These are phyloP conservation scores for Calonectria hawksworthii DNA, from an alignment of 2,329 filamentous ascomycete species.

Conservation along the genomic window DNA sequence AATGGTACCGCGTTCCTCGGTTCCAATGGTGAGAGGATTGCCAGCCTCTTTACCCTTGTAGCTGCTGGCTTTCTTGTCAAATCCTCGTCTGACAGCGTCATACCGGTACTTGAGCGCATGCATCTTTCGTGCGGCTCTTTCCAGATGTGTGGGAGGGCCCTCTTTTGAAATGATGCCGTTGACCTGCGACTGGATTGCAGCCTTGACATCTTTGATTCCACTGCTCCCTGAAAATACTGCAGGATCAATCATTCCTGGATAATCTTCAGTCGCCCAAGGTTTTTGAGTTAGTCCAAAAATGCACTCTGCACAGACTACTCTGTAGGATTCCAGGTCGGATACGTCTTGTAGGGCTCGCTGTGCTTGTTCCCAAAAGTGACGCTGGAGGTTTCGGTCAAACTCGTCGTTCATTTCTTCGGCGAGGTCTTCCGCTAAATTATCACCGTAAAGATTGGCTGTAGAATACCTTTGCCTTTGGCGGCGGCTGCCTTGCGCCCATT, in stretches of 20 bases:
- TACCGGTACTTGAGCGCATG: constrained; percentile 45
- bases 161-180: constrained; percentile 40
- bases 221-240: constrained; percentile 20
- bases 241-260: not conserved
- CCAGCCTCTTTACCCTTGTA: constrained; percentile 9
- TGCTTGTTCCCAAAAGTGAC: constrained; percentile 54
- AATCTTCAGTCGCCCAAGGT: constrained; percentile 39
- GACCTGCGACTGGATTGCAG: constrained; percentile 25
- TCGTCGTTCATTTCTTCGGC: constrained; percentile 46
- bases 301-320: constrained; percentile 54
- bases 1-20: constrained; percentile 58
- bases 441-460: not conserved
- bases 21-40: constrained; percentile 16
- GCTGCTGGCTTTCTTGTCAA: constrained; percentile 11
- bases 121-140: constrained; percentile 43
- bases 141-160: constrained; percentile 38
- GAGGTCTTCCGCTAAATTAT: constrained; percentile 35
- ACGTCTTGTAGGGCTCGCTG: constrained; percentile 51
- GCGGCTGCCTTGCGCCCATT: constrained; percentile 46
- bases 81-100: constrained; percentile 33
- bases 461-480: constrained; percentile 41
- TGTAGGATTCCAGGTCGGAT: constrained; percentile 53
- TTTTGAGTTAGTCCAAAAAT: constrained; percentile 56
- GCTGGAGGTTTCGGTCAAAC: constrained; percentile 54
- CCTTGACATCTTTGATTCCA: constrained; percentile 13